Evolutionary conservation across 768 basidiomycete genomes (phyloP).

Genomic region (Tricholoma sp.): DNA sequence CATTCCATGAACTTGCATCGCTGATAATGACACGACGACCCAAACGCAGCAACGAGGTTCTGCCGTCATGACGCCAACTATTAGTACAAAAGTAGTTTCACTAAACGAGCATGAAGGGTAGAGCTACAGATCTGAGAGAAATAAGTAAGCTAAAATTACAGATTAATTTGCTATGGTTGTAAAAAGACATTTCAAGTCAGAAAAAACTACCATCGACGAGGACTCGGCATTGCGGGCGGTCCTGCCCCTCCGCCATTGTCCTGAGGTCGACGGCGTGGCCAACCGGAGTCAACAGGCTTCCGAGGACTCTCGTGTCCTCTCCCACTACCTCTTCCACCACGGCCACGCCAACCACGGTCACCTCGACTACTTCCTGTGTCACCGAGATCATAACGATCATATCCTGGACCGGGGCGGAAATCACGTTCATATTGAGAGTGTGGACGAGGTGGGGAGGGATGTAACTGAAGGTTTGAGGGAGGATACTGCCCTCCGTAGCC

Average conservation of each 20-base stretch:
- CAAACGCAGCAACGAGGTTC: not conserved
- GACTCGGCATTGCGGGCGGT: constrained; percentile 18
- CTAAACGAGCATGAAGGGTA: not conserved
- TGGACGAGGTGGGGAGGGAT: constrained; percentile 10
- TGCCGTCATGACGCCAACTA: not conserved
- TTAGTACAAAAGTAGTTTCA: not conserved
- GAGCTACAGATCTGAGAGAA: not conserved
- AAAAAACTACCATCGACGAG: constrained; percentile 7
- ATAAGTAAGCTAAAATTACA: not conserved
- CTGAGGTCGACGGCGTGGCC: constrained; percentile 42
- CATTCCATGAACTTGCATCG: no score
- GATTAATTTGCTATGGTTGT: not conserved
- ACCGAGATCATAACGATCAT: constrained; percentile 31
- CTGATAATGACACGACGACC: no score
- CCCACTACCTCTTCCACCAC: constrained; percentile 29
- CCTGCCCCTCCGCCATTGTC: constrained; percentile 21
- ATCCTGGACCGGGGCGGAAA: constrained; percentile 18
- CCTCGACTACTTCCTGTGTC: constrained; percentile 8
- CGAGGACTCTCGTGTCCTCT: constrained; percentile 24
- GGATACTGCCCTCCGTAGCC: constrained; percentile 12
- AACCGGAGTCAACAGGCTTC: constrained; percentile 51
- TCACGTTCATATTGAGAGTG: constrained; percentile 7
- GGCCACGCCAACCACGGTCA: constrained; percentile 27
- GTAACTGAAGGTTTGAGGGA: not conserved
- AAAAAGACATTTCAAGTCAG: not conserved